These are phyloP conservation scores for Grifola frondosa DNA, from an alignment of 1,284 basidiomycete genomes.

Conservation along the genomic window DNA sequence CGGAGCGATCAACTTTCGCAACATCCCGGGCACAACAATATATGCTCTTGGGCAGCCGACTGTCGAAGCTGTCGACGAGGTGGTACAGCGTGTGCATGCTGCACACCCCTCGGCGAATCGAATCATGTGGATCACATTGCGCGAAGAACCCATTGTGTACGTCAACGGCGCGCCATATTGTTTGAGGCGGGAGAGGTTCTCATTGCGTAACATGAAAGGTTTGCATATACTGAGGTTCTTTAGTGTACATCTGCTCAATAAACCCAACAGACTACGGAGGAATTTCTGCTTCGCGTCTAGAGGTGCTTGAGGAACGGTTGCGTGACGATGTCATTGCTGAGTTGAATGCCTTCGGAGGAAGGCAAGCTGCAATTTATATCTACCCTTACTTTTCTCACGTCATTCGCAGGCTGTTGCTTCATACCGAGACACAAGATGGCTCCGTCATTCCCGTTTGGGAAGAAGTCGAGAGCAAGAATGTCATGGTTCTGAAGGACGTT, in stretches of 20 bases:
- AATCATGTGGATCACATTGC: constrained; percentile 90
- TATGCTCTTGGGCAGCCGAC: constrained; percentile 95
- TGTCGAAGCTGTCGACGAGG: constrained; percentile 84
- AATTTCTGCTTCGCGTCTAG: constrained; percentile 85
- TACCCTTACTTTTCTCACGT: not conserved
- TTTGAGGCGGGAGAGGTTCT: constrained; percentile 75
- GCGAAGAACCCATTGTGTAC: constrained; percentile 94
- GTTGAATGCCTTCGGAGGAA: constrained; percentile 80
- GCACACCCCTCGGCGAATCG: constrained; percentile 60
- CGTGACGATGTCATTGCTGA: constrained; percentile 89
- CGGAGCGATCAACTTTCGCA: constrained; percentile 94
- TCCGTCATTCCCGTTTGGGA: constrained; percentile 96
- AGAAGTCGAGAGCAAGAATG: constrained; percentile 75
- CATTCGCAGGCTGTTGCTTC: constrained; percentile 70
- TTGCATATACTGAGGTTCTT: not conserved
- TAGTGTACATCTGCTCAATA: constrained; percentile 4
- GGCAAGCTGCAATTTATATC: constrained; percentile 37
- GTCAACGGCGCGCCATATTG: constrained; percentile 88
- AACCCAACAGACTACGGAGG: constrained; percentile 81
- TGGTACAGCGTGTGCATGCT: constrained; percentile 69
- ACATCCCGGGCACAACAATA: constrained; percentile 80
- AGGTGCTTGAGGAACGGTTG: constrained; percentile 89
- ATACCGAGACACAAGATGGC: constrained; percentile 88
- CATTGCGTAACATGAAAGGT: constrained; percentile 87
- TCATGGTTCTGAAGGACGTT: constrained; percentile 86